phyloP scores from a whole-genome alignment of 1,139 yeast species.

The Geotrichum siamense region DNA sequence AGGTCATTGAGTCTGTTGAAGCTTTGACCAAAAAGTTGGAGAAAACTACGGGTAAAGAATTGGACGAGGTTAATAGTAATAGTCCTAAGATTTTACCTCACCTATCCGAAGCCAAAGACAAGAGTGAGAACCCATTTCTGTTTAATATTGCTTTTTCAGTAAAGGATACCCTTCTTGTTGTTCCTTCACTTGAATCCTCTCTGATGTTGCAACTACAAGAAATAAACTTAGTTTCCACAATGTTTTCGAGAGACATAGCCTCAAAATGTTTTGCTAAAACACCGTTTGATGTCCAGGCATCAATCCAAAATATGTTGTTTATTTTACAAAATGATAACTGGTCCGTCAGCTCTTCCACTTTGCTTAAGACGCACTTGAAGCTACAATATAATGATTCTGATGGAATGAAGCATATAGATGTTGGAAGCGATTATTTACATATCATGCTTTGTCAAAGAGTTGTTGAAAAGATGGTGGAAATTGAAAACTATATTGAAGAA shows the following conservation, averaged over 20 bases:
- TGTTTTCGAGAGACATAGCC: slow-evolving; percentile 10
- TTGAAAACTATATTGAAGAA: slow-evolving; percentile 19
- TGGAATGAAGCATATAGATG: slow-evolving; percentile 19
- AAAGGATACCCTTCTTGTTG: slow-evolving; percentile 7
- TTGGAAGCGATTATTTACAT: slow-evolving; percentile 24
- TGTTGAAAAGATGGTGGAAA: slow-evolving; percentile 20
- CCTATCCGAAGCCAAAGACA: neutral
- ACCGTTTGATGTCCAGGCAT: slow-evolving; percentile 12
- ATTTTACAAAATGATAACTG: slow-evolving; percentile 17
- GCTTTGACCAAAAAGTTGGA: slow-evolving; percentile 7
- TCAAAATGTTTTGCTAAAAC: slow-evolving; percentile 4
- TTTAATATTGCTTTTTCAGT: slow-evolving; percentile 13
- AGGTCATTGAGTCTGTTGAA: slow-evolving; percentile 5
- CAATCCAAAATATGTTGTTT: slow-evolving; percentile 13
- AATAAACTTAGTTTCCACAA: slow-evolving; percentile 5
- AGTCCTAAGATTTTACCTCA: neutral
- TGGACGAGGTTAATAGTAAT: neutral
- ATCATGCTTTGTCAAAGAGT: slow-evolving; percentile 25
- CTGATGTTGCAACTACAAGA: slow-evolving; percentile 13
- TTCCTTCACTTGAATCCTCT: slow-evolving; percentile 18
- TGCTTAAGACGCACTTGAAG: slow-evolving; percentile 16
- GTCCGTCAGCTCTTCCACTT: slow-evolving; percentile 18
- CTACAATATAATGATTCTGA: slow-evolving; percentile 13
- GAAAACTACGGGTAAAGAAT: too few species aligned
- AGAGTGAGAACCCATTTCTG: slow-evolving; percentile 8